A percentile compares a stretch with the other conserved stretches of the same genome.
phyloP scores from a whole-genome alignment of 495 filamentous ascomycete genomes.

The Trichocladium uniseriatum region DNA sequence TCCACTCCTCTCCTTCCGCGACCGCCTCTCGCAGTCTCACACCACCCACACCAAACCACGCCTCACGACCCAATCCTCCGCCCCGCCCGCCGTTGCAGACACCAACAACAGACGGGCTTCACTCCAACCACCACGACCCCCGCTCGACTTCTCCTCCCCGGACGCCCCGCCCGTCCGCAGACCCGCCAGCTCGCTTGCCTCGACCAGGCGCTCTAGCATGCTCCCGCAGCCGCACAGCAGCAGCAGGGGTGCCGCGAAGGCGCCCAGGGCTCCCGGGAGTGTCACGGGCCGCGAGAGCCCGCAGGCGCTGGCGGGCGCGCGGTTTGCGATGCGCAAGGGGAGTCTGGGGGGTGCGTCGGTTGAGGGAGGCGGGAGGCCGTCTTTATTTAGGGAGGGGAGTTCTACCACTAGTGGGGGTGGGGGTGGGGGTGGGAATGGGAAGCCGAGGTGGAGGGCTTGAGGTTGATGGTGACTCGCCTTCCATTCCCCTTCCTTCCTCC shows the following conservation, averaged over 20 bases:
- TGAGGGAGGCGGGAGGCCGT: too few relatives aligned
- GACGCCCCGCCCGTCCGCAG: slow-evolving; percentile 19
- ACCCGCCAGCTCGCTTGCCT: slow-evolving; percentile 41
- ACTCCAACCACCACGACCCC: slow-evolving; percentile 33
- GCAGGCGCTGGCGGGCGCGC: slow-evolving; percentile 31
- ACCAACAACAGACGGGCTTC: slow-evolving; percentile 37
- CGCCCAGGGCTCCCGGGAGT: too few relatives aligned
- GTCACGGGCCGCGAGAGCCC: slow-evolving; percentile 31
- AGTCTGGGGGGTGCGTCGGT: slow-evolving; percentile 13
- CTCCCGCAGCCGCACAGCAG: slow-evolving; percentile 36
- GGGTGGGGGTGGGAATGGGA: slow-evolving; percentile 4
- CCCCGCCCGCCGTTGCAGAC: slow-evolving; percentile 15
- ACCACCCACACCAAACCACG: slow-evolving; percentile 31
- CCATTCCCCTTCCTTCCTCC: too few relatives aligned
- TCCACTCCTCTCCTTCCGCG: slow-evolving; percentile 39
- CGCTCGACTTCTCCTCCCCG: slow-evolving; percentile 9
- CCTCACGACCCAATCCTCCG: slow-evolving; percentile 12
- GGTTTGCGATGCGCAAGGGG: slow-evolving; percentile 29
- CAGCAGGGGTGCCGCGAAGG: too few relatives aligned
- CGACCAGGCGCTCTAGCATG: slow-evolving; percentile 36
- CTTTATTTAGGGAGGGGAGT: slow-evolving; percentile 8
- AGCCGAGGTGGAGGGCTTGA: slow-evolving; percentile 24
- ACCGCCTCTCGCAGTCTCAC: slow-evolving; percentile 38
- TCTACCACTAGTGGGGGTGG: neutral
- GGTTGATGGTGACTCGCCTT: too few relatives aligned